Base-by-base conservation (phyloP, 352 stramenopile species). In the Phytophthora hibernalis region DNA sequence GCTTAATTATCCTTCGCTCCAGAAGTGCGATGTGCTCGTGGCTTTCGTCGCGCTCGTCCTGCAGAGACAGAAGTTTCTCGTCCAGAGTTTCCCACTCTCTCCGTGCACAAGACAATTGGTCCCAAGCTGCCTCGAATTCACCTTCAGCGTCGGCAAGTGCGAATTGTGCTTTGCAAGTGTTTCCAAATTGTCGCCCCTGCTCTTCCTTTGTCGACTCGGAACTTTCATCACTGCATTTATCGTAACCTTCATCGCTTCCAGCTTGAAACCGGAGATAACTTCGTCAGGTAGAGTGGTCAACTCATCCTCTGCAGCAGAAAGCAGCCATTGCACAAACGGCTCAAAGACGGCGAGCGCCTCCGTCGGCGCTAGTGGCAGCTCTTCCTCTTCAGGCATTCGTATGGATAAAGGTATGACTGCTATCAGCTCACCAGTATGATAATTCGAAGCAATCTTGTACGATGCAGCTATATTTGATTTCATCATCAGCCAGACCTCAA, bases 1-100 rank as follows among this genome's bases (percentile, higher is more conserved):
- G 77, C 57, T 92, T 91, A 50, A 84, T 80, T 45, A 92, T 90
- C 12, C 82, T 77, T n/a, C 82, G 74, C 53, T 92, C 84, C 10
- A 91, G 70, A 20, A 92, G 70, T 12, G 75, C 68, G 50, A 92
- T 89, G 15, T 72, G 68, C 54, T 89, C 72, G 28, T 49, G 67
- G 55, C 72, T 89, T 22, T 70, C 65, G 12, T 82, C 72, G 2
- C 68, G 62, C 44, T 92, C 78, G 16, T 79, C 68, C 15, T 82
- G 63, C 10, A 91, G 51, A 30, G 66, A 59, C 16, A 67, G 10
- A 16, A 89, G 49, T 31, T 74, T 83, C 2, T 87, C 77, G 24
- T 77, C 65, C 38, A 92, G 72, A 4, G 60, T 61, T 3, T 61
- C 53, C 50, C 76, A 81, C 31, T 91, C 80, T 51, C 83, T 72